Evolutionary conservation across 2,329 filamentous ascomycete genomes (phyloP).

Genomic region (Nemania serpens): DNA sequence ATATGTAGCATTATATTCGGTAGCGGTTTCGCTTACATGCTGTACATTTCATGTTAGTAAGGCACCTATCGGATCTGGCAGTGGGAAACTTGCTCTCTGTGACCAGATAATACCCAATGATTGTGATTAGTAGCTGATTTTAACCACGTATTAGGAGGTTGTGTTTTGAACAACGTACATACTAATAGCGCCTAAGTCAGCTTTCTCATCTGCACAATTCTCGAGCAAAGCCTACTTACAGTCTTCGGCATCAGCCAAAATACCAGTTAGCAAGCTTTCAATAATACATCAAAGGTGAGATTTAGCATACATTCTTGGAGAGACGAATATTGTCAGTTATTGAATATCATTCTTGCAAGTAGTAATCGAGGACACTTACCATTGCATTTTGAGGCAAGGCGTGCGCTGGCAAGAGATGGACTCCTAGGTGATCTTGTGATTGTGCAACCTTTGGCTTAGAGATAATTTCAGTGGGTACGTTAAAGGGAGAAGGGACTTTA

Average conservation of each 20-base stretch:
- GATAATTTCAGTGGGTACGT: background rate
- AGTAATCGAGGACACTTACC: background rate
- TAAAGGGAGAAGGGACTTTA: background rate
- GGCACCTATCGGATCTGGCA: too few relatives aligned
- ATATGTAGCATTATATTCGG: background rate
- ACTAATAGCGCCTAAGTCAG: conserved; percentile 9
- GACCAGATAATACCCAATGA: background rate
- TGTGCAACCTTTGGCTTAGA: background rate
- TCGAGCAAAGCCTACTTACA: conserved; percentile 2
- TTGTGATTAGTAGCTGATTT: background rate
- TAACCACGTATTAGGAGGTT: background rate
- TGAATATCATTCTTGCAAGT: background rate
- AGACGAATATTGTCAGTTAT: background rate
- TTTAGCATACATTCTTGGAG: conserved; percentile 13
- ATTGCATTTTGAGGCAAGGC: background rate
- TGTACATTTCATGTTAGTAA: background rate
- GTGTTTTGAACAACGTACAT: conserved; percentile 7
- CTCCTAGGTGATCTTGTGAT: background rate
- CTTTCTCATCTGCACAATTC: background rate
- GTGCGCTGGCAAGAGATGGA: background rate
- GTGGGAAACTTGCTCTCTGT: conserved; percentile 11
- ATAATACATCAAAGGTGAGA: background rate
- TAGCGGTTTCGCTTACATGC: conserved; percentile 4
- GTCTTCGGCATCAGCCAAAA: conserved; percentile 2
- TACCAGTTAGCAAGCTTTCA: background rate